Conservation (phyloP, 805 yeast species). For the Scheffersomyces amazonensis region DNA sequence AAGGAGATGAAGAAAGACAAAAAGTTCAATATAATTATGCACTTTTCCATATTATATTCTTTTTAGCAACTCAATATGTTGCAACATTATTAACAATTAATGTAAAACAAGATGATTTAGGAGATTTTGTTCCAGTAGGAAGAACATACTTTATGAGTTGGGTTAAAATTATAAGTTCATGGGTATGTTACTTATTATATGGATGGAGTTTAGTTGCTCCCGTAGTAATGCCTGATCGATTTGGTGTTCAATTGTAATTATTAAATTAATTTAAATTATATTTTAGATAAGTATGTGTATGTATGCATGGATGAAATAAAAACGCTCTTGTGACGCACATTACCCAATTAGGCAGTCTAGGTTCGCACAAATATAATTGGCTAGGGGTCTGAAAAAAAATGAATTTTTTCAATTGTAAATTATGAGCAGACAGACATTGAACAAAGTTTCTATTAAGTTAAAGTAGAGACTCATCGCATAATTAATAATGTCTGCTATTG, state of each 20-base stretch:
- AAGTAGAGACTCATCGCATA: no score
- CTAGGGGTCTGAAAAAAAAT: conserved; percentile 1
- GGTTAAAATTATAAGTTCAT: conserved; percentile 89
- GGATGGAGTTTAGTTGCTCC: conserved; percentile 94
- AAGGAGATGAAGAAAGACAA: conserved; percentile 55
- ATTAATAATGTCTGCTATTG: conserved; percentile 40
- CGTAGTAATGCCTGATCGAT: conserved; percentile 84
- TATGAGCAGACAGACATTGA: background rate
- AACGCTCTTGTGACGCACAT: background rate
- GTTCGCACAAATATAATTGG: conserved; percentile 9
- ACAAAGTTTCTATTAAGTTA: no score
- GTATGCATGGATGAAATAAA: background rate
- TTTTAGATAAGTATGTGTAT: background rate
- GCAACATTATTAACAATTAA: conserved; percentile 91
- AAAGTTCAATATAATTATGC: conserved; percentile 80
- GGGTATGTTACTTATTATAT: conserved; percentile 85
- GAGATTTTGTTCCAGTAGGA: conserved; percentile 95
- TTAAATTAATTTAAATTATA: background rate
- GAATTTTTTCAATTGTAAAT: conserved; percentile 6
- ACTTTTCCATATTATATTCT: conserved; percentile 85
- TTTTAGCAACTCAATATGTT: conserved; percentile 94
- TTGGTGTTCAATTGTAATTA: conserved; percentile 37
- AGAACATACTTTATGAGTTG: conserved; percentile 93
- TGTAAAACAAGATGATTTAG: conserved; percentile 77
- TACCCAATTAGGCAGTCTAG: conserved; percentile 23